Conservation (phyloP, 2,329 filamentous ascomycete genomes). For the Pseudogymnoascus pannorum region DNA sequence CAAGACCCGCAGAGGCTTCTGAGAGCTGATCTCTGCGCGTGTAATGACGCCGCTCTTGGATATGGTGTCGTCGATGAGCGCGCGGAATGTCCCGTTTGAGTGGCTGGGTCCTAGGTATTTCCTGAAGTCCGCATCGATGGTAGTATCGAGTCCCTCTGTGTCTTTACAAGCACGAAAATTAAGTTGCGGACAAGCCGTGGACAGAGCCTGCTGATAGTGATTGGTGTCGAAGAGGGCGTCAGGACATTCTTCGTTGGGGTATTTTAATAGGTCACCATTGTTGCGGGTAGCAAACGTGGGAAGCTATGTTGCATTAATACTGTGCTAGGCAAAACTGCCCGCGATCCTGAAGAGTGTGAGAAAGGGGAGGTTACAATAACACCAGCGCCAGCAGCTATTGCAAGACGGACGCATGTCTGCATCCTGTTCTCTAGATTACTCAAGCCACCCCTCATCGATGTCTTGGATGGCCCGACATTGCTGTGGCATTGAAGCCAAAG, state of each 20-base stretch:
- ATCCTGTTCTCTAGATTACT: slow-evolving; percentile 22
- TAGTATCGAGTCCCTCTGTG: slow-evolving; percentile 14
- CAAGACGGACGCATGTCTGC: slow-evolving; percentile 21
- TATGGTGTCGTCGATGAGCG: neutral
- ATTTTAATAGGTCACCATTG: slow-evolving; percentile 11
- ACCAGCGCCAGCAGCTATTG: slow-evolving; percentile 19
- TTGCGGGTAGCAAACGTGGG: slow-evolving; percentile 15
- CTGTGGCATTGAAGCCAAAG: slow-evolving; percentile 23
- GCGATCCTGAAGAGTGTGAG: neutral
- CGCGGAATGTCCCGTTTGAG: slow-evolving; percentile 11
- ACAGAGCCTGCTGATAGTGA: slow-evolving; percentile 9
- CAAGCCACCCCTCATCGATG: slow-evolving; percentile 17
- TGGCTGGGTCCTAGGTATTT: slow-evolving; percentile 11
- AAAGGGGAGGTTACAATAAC: slow-evolving; percentile 12
- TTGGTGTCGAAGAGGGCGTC: slow-evolving; percentile 16
- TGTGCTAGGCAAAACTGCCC: neutral
- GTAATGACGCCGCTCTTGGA: neutral
- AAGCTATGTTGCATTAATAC: slow-evolving; percentile 10
- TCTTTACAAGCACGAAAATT: slow-evolving; percentile 17
- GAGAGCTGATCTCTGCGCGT: slow-evolving; percentile 8
- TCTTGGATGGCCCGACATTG: slow-evolving; percentile 11
- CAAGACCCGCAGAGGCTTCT: slow-evolving; percentile 14
- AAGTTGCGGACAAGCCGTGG: slow-evolving; percentile 16
- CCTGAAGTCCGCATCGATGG: slow-evolving; percentile 10
- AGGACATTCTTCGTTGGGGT: slow-evolving; percentile 8